Percentiles rank a stretch among this genome's conserved stretches.
phyloP scores from a whole-genome alignment of 2,329 filamentous ascomycete species.

The Dactylellina parvicollis region DNA sequence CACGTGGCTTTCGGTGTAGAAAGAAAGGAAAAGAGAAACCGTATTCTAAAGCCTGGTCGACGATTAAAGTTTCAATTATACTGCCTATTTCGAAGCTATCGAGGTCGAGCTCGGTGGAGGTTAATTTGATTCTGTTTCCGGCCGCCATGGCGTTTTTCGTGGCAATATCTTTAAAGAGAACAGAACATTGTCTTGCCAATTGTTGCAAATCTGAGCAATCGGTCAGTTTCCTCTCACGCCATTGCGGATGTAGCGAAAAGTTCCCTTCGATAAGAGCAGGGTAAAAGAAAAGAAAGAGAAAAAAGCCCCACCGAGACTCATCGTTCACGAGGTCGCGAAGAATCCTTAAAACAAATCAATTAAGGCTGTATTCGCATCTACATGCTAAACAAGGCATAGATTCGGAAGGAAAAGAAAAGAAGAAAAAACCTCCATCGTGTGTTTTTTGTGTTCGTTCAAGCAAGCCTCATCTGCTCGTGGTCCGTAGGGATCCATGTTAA shows the following conservation, averaged over 20 bases:
- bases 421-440: background rate
- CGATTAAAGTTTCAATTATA: too few relatives aligned
- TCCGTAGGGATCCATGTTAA: constrained; percentile 23
- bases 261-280: constrained; percentile 39
- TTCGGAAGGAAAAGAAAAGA: background rate
- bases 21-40: background rate
- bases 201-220: constrained; percentile 15
- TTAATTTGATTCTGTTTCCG: constrained; percentile 10
- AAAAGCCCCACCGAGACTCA: background rate
- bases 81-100: background rate
- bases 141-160: constrained; percentile 12
- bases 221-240: constrained; percentile 6
- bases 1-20: constrained; percentile 15
- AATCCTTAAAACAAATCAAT: constrained; percentile 33
- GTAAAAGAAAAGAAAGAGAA: background rate
- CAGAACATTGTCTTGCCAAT: constrained; percentile 4
- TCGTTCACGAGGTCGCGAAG: constrained; percentile 34
- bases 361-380: constrained; percentile 51
- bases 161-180: constrained; percentile 10
- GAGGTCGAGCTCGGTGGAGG: background rate
- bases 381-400: constrained; percentile 46
- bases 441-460: background rate
- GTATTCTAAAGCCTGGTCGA: background rate
- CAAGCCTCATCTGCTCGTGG: constrained; percentile 34
- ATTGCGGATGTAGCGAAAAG: constrained; percentile 8